Conservation (phyloP, 1,139 yeast genomes). For the Debaryomycetaceae sp. region DNA sequence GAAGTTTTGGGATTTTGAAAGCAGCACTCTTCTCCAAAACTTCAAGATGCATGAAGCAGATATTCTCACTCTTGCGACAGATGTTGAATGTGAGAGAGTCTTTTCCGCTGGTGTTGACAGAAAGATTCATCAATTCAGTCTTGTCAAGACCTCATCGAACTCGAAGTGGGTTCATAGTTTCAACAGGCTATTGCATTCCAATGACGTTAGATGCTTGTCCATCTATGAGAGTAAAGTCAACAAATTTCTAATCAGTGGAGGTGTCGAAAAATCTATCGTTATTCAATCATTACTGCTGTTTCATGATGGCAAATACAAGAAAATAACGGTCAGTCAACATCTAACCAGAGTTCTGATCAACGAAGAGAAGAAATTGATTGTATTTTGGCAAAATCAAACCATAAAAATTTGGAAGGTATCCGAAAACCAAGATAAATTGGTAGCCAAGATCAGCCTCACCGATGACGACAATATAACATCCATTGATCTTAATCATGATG, state of each 20-base stretch:
- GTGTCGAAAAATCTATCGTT: constrained; percentile 80
- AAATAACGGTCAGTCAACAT: constrained; percentile 66
- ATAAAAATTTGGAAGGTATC: constrained; percentile 75
- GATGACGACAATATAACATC: constrained; percentile 81
- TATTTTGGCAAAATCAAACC: constrained; percentile 79
- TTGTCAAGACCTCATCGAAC: constrained; percentile 31
- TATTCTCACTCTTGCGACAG: constrained; percentile 71
- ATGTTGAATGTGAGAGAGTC: constrained; percentile 57
- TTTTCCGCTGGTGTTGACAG: constrained; percentile 95
- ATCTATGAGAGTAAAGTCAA: constrained; percentile 66
- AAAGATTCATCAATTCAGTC: constrained; percentile 72
- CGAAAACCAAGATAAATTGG: constrained; percentile 40
- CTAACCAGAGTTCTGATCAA: constrained; percentile 54
- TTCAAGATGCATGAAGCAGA: constrained; percentile 90
- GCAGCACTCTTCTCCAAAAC: constrained; percentile 73
- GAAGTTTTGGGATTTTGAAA: constrained; percentile 86
- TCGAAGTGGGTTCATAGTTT: constrained; percentile 78
- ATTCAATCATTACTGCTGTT: constrained; percentile 67
- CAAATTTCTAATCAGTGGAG: constrained; percentile 78
- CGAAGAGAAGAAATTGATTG: constrained; percentile 47
- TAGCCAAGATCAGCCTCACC: constrained; percentile 61
- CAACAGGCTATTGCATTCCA: constrained; percentile 79
- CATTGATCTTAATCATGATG: constrained; percentile 67
- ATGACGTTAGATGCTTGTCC: constrained; percentile 81
- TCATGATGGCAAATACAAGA: constrained; percentile 70